Evolutionary conservation across 129 eudicot species (phyloP).

Genomic region (Smallanthus sonchifolius): DNA sequence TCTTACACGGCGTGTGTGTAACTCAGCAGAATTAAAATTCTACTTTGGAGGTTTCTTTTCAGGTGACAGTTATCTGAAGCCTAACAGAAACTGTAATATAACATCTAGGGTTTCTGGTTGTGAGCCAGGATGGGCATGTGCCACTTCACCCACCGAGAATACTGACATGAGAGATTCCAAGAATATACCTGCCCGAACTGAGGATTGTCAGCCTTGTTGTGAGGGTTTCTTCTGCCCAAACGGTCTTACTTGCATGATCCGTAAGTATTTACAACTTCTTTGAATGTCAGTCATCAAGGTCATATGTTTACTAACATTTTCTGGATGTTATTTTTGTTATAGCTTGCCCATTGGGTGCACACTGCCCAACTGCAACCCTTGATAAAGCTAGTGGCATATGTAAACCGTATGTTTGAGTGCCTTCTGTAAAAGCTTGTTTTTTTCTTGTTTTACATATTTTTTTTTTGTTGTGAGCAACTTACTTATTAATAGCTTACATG

Average conservation of each 20-base stretch:
- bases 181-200: constrained; percentile 68
- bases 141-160: constrained; percentile 27
- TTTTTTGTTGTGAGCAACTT: constrained; percentile 6
- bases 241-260: constrained; percentile 95
- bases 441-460: neutral
- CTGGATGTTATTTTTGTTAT: constrained; percentile 15
- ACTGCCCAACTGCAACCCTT: constrained; percentile 78
- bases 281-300: neutral
- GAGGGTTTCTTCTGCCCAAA: constrained; percentile 94
- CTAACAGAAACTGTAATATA: constrained; percentile 75
- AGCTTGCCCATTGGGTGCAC: constrained; percentile 97
- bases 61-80: constrained; percentile 30
- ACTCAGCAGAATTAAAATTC: constrained; percentile 67
- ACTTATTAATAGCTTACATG: constrained; percentile 16
- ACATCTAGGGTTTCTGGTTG: constrained; percentile 80
- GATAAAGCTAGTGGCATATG: constrained; percentile 58
- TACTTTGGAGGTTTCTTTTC: constrained; percentile 53
- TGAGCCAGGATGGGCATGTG: constrained; percentile 99
- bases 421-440: neutral
- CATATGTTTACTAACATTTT: constrained; percentile 2
- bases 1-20: constrained; percentile 53
- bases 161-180: constrained; percentile 46
- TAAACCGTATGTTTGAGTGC: constrained; percentile 68
- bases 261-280: constrained; percentile 41
- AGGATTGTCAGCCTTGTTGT: constrained; percentile 65